Percentiles rank a stretch among this genome's conserved stretches.
phyloP scores from a whole-genome alignment of 768 basidiomycete genomes.

The Lentinula sp. region DNA sequence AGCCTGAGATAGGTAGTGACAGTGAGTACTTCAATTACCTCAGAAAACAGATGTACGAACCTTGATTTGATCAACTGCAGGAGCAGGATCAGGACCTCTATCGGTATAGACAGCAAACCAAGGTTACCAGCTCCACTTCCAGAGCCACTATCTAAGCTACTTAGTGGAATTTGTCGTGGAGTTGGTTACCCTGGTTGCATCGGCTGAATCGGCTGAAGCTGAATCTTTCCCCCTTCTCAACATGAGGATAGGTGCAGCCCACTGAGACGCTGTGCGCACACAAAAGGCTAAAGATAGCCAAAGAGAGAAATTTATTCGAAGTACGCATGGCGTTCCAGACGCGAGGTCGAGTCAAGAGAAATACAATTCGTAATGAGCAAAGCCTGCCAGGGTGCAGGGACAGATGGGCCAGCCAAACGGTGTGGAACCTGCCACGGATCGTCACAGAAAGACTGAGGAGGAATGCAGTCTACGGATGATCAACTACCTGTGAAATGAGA shows the following conservation, averaged over 20 bases:
- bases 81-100: slow-evolving; percentile 4
- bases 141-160: neutral
- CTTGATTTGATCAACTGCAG: slow-evolving; percentile 1
- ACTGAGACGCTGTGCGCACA: neutral
- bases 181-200: neutral
- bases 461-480: neutral
- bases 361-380: neutral
- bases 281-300: neutral
- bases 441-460: neutral
- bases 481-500: neutral
- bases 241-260: neutral
- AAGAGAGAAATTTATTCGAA: neutral
- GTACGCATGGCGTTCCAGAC: neutral
- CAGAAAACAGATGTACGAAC: neutral
- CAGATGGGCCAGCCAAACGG: neutral
- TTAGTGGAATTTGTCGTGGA: neutral
- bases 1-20: slow-evolving; percentile 11
- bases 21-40: neutral
- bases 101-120: slow-evolving; percentile 3
- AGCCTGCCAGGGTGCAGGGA: neutral
- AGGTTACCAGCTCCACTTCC: neutral
- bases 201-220: neutral
- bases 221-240: neutral
- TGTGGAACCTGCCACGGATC: slow-evolving; percentile 2
- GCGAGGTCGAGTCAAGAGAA: neutral